A percentile compares a stretch with the other conserved stretches of the same genome.
phyloP scores from a whole-genome alignment of 495 filamentous ascomycete species.

The Echria macrotheca region DNA sequence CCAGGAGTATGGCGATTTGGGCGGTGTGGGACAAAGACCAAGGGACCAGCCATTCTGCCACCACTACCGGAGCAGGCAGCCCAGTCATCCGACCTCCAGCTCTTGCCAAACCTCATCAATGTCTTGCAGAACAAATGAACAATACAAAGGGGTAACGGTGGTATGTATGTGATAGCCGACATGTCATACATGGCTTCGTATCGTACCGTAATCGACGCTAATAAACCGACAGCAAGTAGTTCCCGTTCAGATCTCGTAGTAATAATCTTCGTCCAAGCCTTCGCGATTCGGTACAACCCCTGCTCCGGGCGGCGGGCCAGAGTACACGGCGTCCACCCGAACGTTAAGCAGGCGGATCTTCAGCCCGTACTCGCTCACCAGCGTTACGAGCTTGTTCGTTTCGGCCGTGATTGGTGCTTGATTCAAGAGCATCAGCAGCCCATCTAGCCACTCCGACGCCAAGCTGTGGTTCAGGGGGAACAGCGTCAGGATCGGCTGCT shows the following conservation, averaged over 20 bases:
- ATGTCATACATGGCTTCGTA: too few relatives aligned
- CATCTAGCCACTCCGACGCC: conserved; percentile 96
- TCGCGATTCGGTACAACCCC: conserved; percentile 55
- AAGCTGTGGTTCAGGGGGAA: conserved; percentile 73
- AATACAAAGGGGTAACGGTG: too few relatives aligned
- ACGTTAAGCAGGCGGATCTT: conserved; percentile 94
- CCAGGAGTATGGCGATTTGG: too few relatives aligned
- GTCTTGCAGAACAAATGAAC: too few relatives aligned
- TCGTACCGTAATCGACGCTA: too few relatives aligned
- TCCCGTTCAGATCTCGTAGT: conserved; percentile 60
- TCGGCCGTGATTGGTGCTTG: conserved; percentile 96
- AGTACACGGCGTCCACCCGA: conserved; percentile 68
- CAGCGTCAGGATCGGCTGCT: conserved; percentile 68
- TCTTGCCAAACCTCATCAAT: too few relatives aligned
- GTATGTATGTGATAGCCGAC: too few relatives aligned
- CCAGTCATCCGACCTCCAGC: too few relatives aligned
- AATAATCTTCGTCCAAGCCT: conserved; percentile 64
- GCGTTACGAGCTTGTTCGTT: conserved; percentile 77
- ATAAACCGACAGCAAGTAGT: too few relatives aligned
- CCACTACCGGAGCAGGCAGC: too few relatives aligned
- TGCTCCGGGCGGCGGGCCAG: conserved; percentile 44
- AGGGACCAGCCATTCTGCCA: too few relatives aligned
- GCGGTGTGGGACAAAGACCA: too few relatives aligned
- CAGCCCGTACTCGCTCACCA: conserved; percentile 83
- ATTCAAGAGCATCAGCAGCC: conserved; percentile 87